Evolutionary conservation across 441 rosid species (phyloP).

Genomic region (Syzygium malaccense): DNA sequence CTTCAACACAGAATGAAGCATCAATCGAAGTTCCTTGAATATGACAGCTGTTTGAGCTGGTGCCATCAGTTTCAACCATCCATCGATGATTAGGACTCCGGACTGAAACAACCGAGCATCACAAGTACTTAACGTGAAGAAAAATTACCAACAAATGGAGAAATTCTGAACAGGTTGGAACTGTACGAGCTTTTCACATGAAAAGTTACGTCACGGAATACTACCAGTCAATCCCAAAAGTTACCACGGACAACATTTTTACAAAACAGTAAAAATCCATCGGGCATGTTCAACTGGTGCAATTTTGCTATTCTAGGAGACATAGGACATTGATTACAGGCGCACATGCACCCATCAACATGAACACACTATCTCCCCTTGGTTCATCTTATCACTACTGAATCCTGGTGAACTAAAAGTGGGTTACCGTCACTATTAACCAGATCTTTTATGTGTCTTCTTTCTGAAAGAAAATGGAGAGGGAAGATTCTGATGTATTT

Average conservation of each 20-base stretch:
- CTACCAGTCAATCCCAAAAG: background rate
- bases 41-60: constrained; percentile 91
- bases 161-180: background rate
- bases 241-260: background rate
- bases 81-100: constrained; percentile 68
- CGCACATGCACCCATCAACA: background rate
- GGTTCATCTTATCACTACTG: background rate
- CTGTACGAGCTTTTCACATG: background rate
- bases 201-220: background rate
- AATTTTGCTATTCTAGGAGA: background rate
- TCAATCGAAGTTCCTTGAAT: constrained; percentile 75
- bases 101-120: constrained; percentile 28
- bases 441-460: background rate
- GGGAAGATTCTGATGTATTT: background rate
- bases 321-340: background rate
- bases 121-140: background rate
- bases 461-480: background rate
- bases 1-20: constrained; percentile 65
- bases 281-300: background rate
- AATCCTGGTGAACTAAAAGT: background rate
- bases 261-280: background rate
- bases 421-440: background rate
- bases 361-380: background rate
- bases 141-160: background rate
- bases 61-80: constrained; percentile 82